Percentiles rank a stretch among this genome's conserved stretches.
Evolutionary conservation across 805 yeast species (phyloP).

Genomic region (Ogataea methanolica): DNA sequence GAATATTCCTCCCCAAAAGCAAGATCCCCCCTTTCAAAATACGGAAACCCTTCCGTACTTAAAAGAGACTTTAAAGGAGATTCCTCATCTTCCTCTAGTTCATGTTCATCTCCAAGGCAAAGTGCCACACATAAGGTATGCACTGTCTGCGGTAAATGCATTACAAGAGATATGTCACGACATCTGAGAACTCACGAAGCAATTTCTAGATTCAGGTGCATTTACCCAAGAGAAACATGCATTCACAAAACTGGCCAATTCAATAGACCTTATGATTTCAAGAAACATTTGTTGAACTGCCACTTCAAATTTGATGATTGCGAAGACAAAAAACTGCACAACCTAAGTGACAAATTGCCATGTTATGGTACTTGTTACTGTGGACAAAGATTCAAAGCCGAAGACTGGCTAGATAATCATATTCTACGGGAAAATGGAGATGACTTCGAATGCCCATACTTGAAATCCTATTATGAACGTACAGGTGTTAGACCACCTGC

Average conservation of each 20-base stretch:
- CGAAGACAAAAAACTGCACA: conserved; percentile 39
- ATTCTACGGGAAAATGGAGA: conserved; percentile 33
- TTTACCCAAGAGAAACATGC: conserved; percentile 51
- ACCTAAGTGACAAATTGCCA: conserved; percentile 47
- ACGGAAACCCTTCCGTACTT: neutral
- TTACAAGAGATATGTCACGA: conserved; percentile 57
- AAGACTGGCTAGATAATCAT: conserved; percentile 54
- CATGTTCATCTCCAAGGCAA: neutral
- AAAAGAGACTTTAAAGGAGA: neutral
- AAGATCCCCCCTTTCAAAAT: too few relatives aligned
- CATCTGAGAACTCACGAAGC: conserved; percentile 60
- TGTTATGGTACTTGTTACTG: conserved; percentile 53
- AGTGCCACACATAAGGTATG: conserved; percentile 30
- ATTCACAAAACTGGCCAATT: conserved; percentile 57
- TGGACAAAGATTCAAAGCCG: conserved; percentile 43
- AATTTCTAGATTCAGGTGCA: conserved; percentile 52
- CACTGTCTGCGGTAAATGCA: conserved; percentile 46
- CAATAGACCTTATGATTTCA: conserved; percentile 65
- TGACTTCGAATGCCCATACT: conserved; percentile 12
- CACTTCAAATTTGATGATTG: conserved; percentile 54
- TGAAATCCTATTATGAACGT: conserved; percentile 10
- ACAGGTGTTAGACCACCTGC: conserved; percentile 14
- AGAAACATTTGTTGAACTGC: conserved; percentile 57
- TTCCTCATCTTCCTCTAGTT: neutral
- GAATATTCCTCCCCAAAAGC: too few relatives aligned